phyloP scores from a whole-genome alignment of 257 asterid genomes.

The Fraxinus americana region DNA sequence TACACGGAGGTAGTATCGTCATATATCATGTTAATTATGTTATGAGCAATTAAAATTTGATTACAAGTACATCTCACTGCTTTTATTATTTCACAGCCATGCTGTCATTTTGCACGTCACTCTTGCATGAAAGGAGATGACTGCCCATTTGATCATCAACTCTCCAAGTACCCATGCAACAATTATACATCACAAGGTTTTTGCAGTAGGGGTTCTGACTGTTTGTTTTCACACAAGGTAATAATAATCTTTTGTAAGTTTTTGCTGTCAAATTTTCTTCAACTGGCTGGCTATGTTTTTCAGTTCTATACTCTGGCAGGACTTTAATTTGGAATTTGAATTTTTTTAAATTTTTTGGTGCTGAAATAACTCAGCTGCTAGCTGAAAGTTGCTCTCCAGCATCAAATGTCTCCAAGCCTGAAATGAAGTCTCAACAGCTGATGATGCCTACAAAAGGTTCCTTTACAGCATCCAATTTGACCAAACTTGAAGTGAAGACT shows the following conservation, averaged over 20 bases:
- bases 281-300: not conserved
- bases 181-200: constrained; percentile 58
- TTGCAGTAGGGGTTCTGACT: constrained; percentile 81
- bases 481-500: constrained; percentile 42
- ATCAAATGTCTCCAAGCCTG: constrained; percentile 48
- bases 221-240: constrained; percentile 91
- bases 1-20: not conserved
- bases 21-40: constrained; percentile 1
- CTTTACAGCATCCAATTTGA: constrained; percentile 26
- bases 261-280: not conserved
- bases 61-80: constrained; percentile 18
- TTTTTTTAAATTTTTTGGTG: constrained; percentile 3
- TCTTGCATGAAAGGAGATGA: constrained; percentile 96
- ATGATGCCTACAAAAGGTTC: constrained; percentile 39
- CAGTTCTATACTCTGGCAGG: constrained; percentile 9
- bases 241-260: constrained; percentile 24
- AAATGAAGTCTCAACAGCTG: constrained; percentile 36
- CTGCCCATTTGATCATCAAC: constrained; percentile 88
- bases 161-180: constrained; percentile 85
- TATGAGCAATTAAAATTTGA: constrained; percentile 17
- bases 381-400: constrained; percentile 33
- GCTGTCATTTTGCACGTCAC: constrained; percentile 81
- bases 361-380: constrained; percentile 44
- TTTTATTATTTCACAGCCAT: constrained; percentile 63
- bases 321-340: constrained; percentile 14